These are phyloP conservation scores for Rhexocercosporidium sp. DNA, from an alignment of 2,329 filamentous ascomycete genomes.

Conservation along the genomic window DNA sequence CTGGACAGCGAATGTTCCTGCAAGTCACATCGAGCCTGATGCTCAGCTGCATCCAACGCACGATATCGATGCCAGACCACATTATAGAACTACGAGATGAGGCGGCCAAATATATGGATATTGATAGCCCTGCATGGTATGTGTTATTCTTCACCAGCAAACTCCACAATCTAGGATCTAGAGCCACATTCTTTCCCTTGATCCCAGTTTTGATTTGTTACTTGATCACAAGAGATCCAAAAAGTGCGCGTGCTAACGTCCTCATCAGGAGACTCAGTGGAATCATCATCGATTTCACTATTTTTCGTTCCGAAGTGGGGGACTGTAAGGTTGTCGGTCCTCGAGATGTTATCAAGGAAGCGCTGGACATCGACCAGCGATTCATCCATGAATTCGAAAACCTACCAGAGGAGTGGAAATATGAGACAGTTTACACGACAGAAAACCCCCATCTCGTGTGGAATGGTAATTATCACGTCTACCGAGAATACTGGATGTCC, in stretches of 20 bases:
- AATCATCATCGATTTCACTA: slow-evolving; percentile 44
- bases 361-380: slow-evolving; percentile 32
- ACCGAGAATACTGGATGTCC: slow-evolving; percentile 36
- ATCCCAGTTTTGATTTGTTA: too few relatives aligned
- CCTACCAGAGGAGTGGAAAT: slow-evolving; percentile 31
- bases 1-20: slow-evolving; percentile 57
- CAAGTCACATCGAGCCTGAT: slow-evolving; percentile 58
- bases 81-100: slow-evolving; percentile 55
- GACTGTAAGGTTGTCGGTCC: slow-evolving; percentile 42
- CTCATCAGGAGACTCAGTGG: slow-evolving; percentile 49
- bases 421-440: slow-evolving; percentile 33
- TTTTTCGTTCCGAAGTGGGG: slow-evolving; percentile 31
- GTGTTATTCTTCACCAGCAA: too few relatives aligned
- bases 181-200: too few relatives aligned
- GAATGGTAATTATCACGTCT: slow-evolving; percentile 38
- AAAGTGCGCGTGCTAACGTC: too few relatives aligned
- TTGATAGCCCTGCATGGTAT: slow-evolving; percentile 48
- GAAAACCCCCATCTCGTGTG: slow-evolving; percentile 35
- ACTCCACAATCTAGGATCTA: too few relatives aligned
- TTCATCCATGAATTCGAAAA: slow-evolving; percentile 27
- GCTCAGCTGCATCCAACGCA: slow-evolving; percentile 57
- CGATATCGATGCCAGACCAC: slow-evolving; percentile 54
- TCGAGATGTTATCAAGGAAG: slow-evolving; percentile 28
- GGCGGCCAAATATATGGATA: slow-evolving; percentile 46
- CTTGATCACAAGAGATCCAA: too few relatives aligned